phyloP scores from a whole-genome alignment of 805 yeast species.

The Lachancea nothofagi region DNA sequence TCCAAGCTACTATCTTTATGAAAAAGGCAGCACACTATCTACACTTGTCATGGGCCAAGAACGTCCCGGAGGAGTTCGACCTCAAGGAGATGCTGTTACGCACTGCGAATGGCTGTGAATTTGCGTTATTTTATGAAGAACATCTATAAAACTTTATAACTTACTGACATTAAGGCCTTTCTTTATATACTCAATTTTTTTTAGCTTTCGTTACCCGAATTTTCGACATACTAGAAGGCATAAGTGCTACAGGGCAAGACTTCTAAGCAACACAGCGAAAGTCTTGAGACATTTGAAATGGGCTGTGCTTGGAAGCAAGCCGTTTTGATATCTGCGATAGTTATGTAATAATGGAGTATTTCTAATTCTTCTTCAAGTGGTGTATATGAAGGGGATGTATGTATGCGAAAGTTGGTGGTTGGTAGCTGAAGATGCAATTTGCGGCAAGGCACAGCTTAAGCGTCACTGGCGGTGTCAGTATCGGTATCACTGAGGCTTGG shows the following conservation, averaged over 20 bases:
- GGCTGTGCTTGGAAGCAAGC: too few species aligned
- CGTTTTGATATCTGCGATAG: too few species aligned
- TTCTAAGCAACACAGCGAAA: background rate
- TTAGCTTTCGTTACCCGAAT: constrained; percentile 11
- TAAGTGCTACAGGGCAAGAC: constrained; percentile 1
- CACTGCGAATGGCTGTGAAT: constrained; percentile 59
- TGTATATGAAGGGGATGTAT: too few species aligned
- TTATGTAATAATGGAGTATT: too few species aligned
- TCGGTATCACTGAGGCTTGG: background rate
- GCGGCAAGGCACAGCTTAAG: too few species aligned
- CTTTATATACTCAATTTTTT: constrained; percentile 3
- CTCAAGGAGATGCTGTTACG: constrained; percentile 61
- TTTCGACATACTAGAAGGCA: background rate
- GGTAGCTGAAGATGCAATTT: background rate
- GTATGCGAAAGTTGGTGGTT: too few species aligned
- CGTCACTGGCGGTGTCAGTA: constrained; percentile 2
- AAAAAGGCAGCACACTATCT: constrained; percentile 38
- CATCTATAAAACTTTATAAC: constrained; percentile 2
- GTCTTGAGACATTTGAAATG: too few species aligned
- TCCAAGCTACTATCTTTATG: constrained; percentile 37
- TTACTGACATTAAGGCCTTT: background rate
- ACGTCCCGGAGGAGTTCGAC: constrained; percentile 59
- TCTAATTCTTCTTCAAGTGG: too few species aligned
- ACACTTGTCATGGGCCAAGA: constrained; percentile 65
- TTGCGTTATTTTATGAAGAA: constrained; percentile 45